Conservation (phyloP, 2,329 filamentous ascomycete species). For the Colletotrichum sp. region DNA sequence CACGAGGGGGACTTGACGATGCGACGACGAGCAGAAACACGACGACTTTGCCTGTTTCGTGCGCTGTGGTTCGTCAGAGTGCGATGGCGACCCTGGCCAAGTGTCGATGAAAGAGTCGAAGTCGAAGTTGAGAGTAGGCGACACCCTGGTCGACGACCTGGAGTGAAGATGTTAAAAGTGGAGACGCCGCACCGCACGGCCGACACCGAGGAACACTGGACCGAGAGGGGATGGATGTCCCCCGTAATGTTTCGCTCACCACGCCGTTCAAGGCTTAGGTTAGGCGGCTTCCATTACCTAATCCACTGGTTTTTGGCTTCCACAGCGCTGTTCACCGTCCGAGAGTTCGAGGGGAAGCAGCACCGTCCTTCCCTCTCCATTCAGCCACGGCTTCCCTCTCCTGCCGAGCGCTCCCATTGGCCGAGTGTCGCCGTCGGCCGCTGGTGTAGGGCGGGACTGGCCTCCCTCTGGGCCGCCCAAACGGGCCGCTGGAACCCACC, state of each 20-base stretch:
- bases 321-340: not conserved
- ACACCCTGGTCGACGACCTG: not conserved
- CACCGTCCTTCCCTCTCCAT: not conserved
- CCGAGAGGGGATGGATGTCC: not conserved
- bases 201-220: not conserved
- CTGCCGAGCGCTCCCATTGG: not conserved
- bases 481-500: constrained; percentile 16
- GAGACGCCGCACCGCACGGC: not conserved
- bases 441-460: not conserved
- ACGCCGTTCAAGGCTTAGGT: not conserved
- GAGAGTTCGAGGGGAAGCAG: not conserved
- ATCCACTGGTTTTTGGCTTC: not conserved
- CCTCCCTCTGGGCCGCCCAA: constrained; percentile 6
- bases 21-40: not conserved
- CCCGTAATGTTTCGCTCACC: not conserved
- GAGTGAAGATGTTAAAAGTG: constrained; percentile 1
- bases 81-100: not conserved
- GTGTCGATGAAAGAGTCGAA: not conserved
- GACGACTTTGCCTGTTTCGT: not conserved
- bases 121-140: constrained; percentile 5
- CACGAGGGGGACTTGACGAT: not conserved
- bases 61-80: constrained; percentile 3
- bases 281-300: not conserved
- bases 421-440: not conserved
- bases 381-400: not conserved